Evolutionary conservation across 2,329 filamentous ascomycete species (phyloP).

Genomic region (Trichoderma sp.): DNA sequence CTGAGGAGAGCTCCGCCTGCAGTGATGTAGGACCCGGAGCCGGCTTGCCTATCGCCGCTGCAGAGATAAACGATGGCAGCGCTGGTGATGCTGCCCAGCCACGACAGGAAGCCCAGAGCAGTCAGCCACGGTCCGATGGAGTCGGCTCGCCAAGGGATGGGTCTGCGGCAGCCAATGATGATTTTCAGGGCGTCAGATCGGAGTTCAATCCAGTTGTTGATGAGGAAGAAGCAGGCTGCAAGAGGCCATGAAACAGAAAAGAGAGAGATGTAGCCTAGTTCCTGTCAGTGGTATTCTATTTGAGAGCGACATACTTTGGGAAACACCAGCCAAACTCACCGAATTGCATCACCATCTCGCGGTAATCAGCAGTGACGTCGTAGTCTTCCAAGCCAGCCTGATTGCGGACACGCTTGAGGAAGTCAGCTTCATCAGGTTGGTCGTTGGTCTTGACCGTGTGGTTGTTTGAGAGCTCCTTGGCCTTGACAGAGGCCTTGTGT

Average conservation of each 20-base stretch:
- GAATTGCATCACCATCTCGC: slow-evolving; percentile 89
- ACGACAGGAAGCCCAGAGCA: slow-evolving; percentile 84
- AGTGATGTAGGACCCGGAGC: slow-evolving; percentile 69
- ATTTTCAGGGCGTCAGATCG: slow-evolving; percentile 95
- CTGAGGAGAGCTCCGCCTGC: slow-evolving; percentile 79
- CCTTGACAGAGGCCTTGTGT: slow-evolving; percentile 74
- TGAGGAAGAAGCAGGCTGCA: slow-evolving; percentile 82
- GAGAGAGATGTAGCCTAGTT: slow-evolving; percentile 77
- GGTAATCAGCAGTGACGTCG: slow-evolving; percentile 85
- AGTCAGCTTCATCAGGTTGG: slow-evolving; percentile 73
- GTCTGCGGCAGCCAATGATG: slow-evolving; percentile 82
- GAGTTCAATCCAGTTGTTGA: slow-evolving; percentile 96
- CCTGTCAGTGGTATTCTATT: neutral
- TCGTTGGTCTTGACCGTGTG: slow-evolving; percentile 61
- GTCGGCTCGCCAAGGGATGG: slow-evolving; percentile 86
- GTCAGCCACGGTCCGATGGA: slow-evolving; percentile 93
- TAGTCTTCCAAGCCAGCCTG: slow-evolving; percentile 83
- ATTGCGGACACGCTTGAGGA: slow-evolving; percentile 77
- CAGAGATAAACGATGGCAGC: slow-evolving; percentile 90
- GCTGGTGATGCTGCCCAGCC: slow-evolving; percentile 87
- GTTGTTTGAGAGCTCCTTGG: slow-evolving; percentile 71
- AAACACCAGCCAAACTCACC: slow-evolving; percentile 44
- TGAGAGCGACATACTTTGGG: neutral
- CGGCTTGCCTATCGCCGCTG: slow-evolving; percentile 63
- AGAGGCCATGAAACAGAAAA: slow-evolving; percentile 95